Base-by-base conservation (phyloP, 257 asterid genomes). In the Cordia subcordata region DNA sequence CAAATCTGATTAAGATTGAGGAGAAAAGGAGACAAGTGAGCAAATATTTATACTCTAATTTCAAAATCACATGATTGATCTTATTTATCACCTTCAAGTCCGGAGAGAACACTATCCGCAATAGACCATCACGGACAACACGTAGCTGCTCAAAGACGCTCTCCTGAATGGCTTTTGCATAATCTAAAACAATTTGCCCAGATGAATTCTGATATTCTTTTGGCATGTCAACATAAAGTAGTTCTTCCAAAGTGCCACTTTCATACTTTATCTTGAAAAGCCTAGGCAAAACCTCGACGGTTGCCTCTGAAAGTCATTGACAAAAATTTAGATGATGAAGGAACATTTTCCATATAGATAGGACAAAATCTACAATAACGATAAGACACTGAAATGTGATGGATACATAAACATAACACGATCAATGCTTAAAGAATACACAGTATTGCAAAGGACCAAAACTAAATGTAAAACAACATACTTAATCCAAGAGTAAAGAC, bases 51-150 rank as follows among this genome's bases (percentile, higher is more conserved):
- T 37, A 47, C 42, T 5, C 60, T 39, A 64, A 60, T 13, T 8
- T 14, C 10, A 45, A 70, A 54, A 60, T 23, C 53, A 49, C 56
- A 19, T 52, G 4, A 52, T 10, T 9, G 44, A 68, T n/a, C 53
- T 12, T 18, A 50, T 18, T 53, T 14, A 49, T 46, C 68, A 92
- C 99, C 99, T 92, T 92, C 65, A 92, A 84, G 72, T 92, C 96
- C 53, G 93, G 90, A 49, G 96, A 79, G 68, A 92, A 92, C 40
- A 86, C 87, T 58, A 92, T 78, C n/a, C 96, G 88, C 68, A 92
- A 95, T 81, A 86, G 99, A 58, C 99, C 99, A 39, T 92, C 99
- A 69, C 95, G 96, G 61, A 92, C 99, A 67, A 92, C 96, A 17
- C 96, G 95, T 54, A 88, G 90, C 75, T 88, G 95, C 71, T 92